Evolutionary conservation across 2,329 filamentous ascomycete genomes (phyloP).

Genomic region (Monosporascus ibericus): DNA sequence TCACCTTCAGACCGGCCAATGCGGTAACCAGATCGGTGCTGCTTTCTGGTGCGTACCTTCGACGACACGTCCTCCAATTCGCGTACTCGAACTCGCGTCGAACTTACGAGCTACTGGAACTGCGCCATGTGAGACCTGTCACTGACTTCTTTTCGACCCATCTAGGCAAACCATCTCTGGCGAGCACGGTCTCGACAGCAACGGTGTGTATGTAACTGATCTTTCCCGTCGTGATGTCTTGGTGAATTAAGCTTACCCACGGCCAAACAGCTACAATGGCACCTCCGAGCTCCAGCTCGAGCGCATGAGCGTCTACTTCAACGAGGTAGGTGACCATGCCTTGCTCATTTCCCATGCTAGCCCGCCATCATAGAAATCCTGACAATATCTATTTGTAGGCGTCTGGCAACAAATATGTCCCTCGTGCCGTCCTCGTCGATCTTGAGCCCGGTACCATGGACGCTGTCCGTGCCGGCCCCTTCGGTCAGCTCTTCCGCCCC

Average conservation of each 20-base stretch:
- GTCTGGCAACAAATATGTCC: constrained; percentile 97
- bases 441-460: constrained; percentile 99
- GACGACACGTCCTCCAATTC: constrained; percentile 1
- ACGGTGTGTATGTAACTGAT: constrained; percentile 71
- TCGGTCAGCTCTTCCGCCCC: constrained; percentile 98
- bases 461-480: constrained; percentile 94
- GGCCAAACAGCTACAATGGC: constrained; percentile 74
- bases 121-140: too few relatives aligned
- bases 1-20: constrained; percentile 99
- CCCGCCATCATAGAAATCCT: constrained; percentile 11
- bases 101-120: too few relatives aligned
- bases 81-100: background rate
- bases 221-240: constrained; percentile 2
- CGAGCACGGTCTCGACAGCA: constrained; percentile 95
- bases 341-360: background rate
- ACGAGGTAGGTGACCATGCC: constrained; percentile 45
- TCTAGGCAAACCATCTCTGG: constrained; percentile 72
- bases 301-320: constrained; percentile 99
- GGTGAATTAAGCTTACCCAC: constrained; percentile 19
- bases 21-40: constrained; percentile 99
- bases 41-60: constrained; percentile 83
- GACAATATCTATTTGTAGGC: constrained; percentile 48
- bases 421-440: constrained; percentile 98
- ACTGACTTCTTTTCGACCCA: constrained; percentile 29
- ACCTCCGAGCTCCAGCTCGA: constrained; percentile 98